Conservation (phyloP, 2,329 filamentous ascomycete genomes). For the Hymenoscyphus infarciens region DNA sequence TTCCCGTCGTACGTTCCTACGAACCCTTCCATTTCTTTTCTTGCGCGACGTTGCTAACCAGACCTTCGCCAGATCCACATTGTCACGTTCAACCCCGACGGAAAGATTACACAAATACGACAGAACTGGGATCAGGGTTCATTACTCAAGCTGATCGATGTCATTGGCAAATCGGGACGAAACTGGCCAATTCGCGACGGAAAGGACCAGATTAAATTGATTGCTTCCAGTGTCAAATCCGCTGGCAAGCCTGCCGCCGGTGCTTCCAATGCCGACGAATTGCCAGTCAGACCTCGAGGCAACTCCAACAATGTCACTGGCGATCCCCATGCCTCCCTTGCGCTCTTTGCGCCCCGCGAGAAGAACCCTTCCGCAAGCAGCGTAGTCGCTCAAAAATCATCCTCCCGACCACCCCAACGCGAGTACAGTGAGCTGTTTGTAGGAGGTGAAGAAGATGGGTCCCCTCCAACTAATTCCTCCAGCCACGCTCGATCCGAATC, state of each 20-base stretch:
- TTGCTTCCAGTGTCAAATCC: constrained; percentile 57
- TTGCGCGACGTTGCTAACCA: constrained; percentile 17
- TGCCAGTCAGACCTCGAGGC: constrained; percentile 45
- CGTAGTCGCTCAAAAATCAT: constrained; percentile 58
- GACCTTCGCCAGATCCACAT: constrained; percentile 67
- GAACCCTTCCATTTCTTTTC: neutral
- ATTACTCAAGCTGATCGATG: constrained; percentile 86
- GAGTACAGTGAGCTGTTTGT: constrained; percentile 69
- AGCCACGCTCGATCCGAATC: constrained; percentile 23
- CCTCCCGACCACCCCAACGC: constrained; percentile 67
- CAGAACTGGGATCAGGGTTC: constrained; percentile 94
- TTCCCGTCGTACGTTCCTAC: constrained; percentile 68
- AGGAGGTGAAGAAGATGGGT: constrained; percentile 37
- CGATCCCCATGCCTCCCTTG: constrained; percentile 67
- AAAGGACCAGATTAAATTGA: constrained; percentile 76
- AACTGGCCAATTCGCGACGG: constrained; percentile 95
- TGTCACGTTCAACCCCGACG: constrained; percentile 72
- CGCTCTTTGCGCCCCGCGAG: constrained; percentile 70
- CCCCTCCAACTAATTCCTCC: constrained; percentile 20
- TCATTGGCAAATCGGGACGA: constrained; percentile 84
- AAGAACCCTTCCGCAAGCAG: constrained; percentile 51
- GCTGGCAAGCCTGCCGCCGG: constrained; percentile 38
- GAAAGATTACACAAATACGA: constrained; percentile 82
- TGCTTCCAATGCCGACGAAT: constrained; percentile 24
- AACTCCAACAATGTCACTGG: constrained; percentile 53